Evolutionary conservation across 2,329 filamentous ascomycete species (phyloP).

Genomic region (Aspergillus pseudonomiae): DNA sequence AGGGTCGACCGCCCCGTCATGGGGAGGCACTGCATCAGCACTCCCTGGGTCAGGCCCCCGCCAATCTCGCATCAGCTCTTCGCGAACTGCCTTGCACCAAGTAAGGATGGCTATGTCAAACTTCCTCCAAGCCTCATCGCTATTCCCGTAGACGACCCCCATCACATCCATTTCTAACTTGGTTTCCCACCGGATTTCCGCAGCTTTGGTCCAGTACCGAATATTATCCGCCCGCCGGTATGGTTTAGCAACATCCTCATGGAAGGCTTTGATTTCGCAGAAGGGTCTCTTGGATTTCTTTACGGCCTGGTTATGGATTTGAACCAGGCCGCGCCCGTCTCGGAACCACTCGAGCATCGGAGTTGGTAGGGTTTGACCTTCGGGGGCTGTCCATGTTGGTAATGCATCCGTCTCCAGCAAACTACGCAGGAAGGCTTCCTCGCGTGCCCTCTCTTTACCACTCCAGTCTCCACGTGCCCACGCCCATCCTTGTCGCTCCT

Average conservation of each 20-base stretch:
- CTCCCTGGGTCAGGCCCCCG: constrained; percentile 40
- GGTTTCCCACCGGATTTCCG: constrained; percentile 90
- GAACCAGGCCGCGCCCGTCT: constrained; percentile 79
- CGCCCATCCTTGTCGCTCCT: constrained; percentile 72
- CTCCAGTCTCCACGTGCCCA: constrained; percentile 83
- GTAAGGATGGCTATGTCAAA: constrained; percentile 81
- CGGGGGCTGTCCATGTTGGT: constrained; percentile 68
- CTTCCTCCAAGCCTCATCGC: constrained; percentile 69
- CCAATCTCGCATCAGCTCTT: constrained; percentile 80
- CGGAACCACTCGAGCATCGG: constrained; percentile 74
- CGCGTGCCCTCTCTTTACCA: constrained; percentile 73
- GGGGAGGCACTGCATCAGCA: constrained; percentile 21
- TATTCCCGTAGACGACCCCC: constrained; percentile 76
- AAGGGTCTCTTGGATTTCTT: constrained; percentile 83
- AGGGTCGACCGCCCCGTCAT: constrained; percentile 22
- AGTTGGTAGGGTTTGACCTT: constrained; percentile 53
- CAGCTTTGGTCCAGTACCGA: constrained; percentile 93
- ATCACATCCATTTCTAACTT: constrained; percentile 81
- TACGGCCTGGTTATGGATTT: constrained; percentile 87
- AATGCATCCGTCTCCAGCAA: constrained; percentile 64
- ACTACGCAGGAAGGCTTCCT: constrained; percentile 78
- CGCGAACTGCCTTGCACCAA: constrained; percentile 81
- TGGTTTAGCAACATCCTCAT: constrained; percentile 91
- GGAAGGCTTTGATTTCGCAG: constrained; percentile 83
- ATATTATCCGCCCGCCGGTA: constrained; percentile 94